Base-by-base conservation (phyloP, 805 yeast genomes). In the Pichia deserticola region DNA sequence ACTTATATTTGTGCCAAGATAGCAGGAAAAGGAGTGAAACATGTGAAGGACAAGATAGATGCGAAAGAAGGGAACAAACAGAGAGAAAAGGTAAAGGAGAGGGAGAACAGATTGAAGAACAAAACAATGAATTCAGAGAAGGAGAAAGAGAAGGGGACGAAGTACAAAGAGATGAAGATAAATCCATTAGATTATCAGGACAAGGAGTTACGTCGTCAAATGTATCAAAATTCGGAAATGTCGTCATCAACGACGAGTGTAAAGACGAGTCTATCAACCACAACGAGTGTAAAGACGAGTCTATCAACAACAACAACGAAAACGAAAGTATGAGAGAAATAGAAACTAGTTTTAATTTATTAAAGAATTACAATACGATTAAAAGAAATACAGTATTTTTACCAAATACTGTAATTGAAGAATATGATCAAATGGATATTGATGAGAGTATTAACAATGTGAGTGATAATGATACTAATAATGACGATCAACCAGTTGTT, bases 281-380 rank as follows among this genome's bases (percentile, higher is more conserved):
- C 20, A 20, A 20, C 20, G 20, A 20, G 20, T 20, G 20, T 20
- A 2, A 20, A 2, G 3, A 20, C 20, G 20, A 20, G 20, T 20
- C 20, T 20, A 20, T 20, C 20, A 20, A 20, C 20, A 20, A 20
- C 20, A 3, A 29, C 15, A 29, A 39, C 42, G 7, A 28, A 11
- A 25, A 34, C 33, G 42, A 48, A 41, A 13, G 32, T 15, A 9
- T 11, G 32, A 28, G 33, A 13, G 29, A 37, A 37, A 7, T 12
- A 5, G 35, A 38, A 11, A 20, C 20, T 20, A 20, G 20, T 13
- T 29, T 35, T 25, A 33, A 40, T 30, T 37, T 53, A 8, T 50
- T 61, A 44, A 60, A 56, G 39, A 64, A 64, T 46, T 64, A 64
- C 39, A 54, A 56, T 30, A 64, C 68, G 1, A 44, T 50, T 25